A percentile compares a stretch with the other conserved stretches of the same genome.
phyloP scores from a whole-genome alignment of 192 early-diverging fungal genomes.

The Gonapodya prolifera region DNA sequence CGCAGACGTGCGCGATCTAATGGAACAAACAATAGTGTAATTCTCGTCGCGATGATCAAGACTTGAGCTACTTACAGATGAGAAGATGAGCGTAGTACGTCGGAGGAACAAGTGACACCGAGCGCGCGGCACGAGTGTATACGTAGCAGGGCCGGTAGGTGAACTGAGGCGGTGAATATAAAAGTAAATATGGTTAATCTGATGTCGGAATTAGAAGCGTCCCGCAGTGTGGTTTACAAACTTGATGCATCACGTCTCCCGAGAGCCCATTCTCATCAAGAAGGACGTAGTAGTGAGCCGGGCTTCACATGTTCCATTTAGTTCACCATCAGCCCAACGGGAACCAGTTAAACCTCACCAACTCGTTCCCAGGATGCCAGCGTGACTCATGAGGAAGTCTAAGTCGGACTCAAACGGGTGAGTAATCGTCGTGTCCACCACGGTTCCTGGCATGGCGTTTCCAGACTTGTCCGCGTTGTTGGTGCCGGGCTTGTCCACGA shows the following conservation, averaged over 20 bases:
- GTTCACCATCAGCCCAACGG: neutral
- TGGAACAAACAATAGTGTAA: too few species aligned
- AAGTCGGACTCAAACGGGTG: slow-evolving; percentile 34
- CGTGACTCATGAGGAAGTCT: slow-evolving; percentile 79
- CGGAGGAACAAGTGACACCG: slow-evolving; percentile 76
- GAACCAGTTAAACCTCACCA: neutral
- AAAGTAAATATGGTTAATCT: too few species aligned
- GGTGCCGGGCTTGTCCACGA: slow-evolving; percentile 24
- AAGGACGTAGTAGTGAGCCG: slow-evolving; percentile 85
- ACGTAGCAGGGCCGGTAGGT: slow-evolving; percentile 83
- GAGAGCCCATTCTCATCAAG: slow-evolving; percentile 74
- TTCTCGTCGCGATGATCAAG: too few species aligned
- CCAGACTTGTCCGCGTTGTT: slow-evolving; percentile 38
- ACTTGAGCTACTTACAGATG: slow-evolving; percentile 19
- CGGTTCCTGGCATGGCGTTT: slow-evolving; percentile 45
- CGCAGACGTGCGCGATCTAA: neutral
- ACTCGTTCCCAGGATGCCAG: slow-evolving; percentile 74
- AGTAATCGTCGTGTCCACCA: slow-evolving; percentile 28
- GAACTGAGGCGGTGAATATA: neutral
- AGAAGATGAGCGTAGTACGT: slow-evolving; percentile 90
- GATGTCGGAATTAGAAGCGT: too few species aligned
- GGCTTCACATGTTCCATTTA: slow-evolving; percentile 39
- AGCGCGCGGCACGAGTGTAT: slow-evolving; percentile 74
- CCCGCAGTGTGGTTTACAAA: slow-evolving; percentile 18
- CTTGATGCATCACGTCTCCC: slow-evolving; percentile 63